Conservation (phyloP, 2,329 filamentous ascomycete genomes). For the Coniella vitis region DNA sequence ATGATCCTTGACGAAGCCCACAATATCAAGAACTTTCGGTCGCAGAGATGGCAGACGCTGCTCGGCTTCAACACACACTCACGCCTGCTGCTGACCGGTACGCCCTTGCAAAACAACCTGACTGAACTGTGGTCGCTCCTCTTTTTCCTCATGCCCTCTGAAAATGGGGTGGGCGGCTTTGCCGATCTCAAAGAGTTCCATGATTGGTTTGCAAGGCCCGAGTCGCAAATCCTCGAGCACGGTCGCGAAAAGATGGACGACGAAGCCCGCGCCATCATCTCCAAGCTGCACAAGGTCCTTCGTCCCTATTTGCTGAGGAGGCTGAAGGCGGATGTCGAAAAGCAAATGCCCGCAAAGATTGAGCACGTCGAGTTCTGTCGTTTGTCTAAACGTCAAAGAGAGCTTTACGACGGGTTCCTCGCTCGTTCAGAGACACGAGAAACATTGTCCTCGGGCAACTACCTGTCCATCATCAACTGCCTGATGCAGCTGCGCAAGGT, state of each 20-base stretch:
- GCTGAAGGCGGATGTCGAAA: constrained; percentile 94
- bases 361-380: constrained; percentile 96
- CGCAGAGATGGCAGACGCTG: constrained; percentile 91
- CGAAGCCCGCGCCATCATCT: constrained; percentile 84
- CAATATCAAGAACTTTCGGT: constrained; percentile 99
- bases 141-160: constrained; percentile 92
- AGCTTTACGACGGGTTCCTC: constrained; percentile 94
- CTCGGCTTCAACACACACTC: constrained; percentile 89
- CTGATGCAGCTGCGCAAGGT: constrained; percentile 96
- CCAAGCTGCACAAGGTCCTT: constrained; percentile 88
- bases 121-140: constrained; percentile 95
- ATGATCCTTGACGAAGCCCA: constrained; percentile 97
- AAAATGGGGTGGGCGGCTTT: constrained; percentile 80
- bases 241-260: constrained; percentile 91
- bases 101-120: constrained; percentile 92
- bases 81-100: constrained; percentile 83
- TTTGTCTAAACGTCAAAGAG: constrained; percentile 88
- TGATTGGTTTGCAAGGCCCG: constrained; percentile 90
- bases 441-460: constrained; percentile 86
- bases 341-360: constrained; percentile 97
- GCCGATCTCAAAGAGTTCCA: constrained; percentile 94
- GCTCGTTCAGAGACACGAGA: constrained; percentile 82
- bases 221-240: constrained; percentile 92
- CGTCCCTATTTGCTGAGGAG: constrained; percentile 86
- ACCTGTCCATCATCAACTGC: constrained; percentile 96